Conservation (phyloP, 2,329 filamentous ascomycete genomes). For the Aspergillus texensis region DNA sequence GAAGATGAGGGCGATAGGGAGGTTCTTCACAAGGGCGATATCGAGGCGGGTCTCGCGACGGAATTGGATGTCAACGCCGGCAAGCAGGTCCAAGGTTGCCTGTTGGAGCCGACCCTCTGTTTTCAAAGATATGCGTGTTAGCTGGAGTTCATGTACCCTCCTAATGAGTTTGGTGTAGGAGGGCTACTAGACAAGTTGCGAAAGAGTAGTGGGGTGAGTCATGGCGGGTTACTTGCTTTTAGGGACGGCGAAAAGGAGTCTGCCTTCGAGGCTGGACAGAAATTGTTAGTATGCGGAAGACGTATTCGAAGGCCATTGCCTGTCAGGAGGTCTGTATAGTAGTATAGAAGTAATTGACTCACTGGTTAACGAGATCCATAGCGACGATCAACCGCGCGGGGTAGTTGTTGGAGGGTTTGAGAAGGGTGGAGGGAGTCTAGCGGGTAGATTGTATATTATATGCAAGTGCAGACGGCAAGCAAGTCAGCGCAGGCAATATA, state of each 20-base stretch:
- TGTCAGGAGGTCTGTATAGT: neutral
- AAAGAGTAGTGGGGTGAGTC: conserved; percentile 21
- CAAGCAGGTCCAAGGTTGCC: conserved; percentile 83
- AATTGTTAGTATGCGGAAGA: conserved; percentile 34
- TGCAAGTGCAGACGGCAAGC: neutral
- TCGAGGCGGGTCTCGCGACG: conserved; percentile 91
- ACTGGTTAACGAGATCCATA: conserved; percentile 68
- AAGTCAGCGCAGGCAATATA: neutral
- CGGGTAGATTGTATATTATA: neutral
- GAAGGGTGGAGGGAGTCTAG: neutral
- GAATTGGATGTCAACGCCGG: conserved; percentile 96
- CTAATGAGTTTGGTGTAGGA: conserved; percentile 18
- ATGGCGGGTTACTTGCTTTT: conserved; percentile 71
- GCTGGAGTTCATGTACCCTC: conserved; percentile 10
- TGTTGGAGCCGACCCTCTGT: conserved; percentile 91
- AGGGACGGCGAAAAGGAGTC: conserved; percentile 93
- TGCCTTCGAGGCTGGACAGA: conserved; percentile 75
- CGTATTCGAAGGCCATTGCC: conserved; percentile 9
- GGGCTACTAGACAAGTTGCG: conserved; percentile 14
- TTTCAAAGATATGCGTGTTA: conserved; percentile 9
- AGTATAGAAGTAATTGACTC: conserved; percentile 34
- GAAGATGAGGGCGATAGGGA: conserved; percentile 93
- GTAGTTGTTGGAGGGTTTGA: conserved; percentile 17
- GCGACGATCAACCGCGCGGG: conserved; percentile 25
- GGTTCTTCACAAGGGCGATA: conserved; percentile 96